Evolutionary conservation across 345 rosid species (phyloP).

Genomic region (Aquilaria yunnanensis): DNA sequence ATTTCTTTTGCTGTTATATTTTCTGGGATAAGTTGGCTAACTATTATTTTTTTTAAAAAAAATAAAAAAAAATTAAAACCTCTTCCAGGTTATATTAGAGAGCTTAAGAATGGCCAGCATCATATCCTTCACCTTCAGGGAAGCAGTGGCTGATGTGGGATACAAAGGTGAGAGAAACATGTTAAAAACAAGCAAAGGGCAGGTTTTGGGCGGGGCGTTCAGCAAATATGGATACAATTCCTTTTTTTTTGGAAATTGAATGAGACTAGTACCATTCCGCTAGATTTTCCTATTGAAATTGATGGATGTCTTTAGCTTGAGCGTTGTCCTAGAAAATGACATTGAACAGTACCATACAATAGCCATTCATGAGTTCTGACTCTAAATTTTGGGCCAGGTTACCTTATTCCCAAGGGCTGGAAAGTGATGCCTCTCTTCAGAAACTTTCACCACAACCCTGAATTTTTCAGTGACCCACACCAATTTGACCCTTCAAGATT

Average conservation of each 20-base stretch:
- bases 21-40: neutral
- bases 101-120: conserved; percentile 72
- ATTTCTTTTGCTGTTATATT: neutral
- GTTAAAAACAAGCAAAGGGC: neutral
- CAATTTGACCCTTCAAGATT: conserved; percentile 68
- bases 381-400: conserved; percentile 32
- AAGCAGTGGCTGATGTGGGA: conserved; percentile 66
- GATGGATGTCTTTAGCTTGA: neutral
- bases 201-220: neutral
- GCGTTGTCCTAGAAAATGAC: conserved; percentile 7
- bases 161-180: conserved; percentile 47
- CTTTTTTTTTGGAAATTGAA: neutral
- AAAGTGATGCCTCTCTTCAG: conserved; percentile 82
- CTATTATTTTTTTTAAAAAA: neutral
- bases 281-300: neutral
- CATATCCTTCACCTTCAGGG: conserved; percentile 71
- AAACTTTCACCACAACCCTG: conserved; percentile 64
- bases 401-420: conserved; percentile 77
- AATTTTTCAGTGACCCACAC: conserved; percentile 52
- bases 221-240: neutral
- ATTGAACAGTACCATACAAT: neutral
- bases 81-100: conserved; percentile 52
- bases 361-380: neutral
- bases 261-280: neutral
- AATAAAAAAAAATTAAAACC: neutral